Conservation (phyloP, 768 basidiomycete species). For the Podaxis sp. region DNA sequence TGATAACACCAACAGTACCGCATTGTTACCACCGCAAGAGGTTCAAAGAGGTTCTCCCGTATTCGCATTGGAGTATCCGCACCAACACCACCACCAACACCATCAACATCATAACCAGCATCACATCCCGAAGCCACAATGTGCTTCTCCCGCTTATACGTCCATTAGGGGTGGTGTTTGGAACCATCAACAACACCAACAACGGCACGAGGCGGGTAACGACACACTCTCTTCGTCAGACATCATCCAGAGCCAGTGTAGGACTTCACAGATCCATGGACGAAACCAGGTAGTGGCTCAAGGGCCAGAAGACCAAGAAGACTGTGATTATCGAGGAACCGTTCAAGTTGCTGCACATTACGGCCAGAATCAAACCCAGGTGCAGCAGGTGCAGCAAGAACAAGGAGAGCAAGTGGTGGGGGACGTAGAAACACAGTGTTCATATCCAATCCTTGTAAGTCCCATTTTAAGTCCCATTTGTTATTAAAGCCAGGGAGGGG, state of each 20-base stretch:
- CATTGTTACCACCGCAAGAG: conserved; percentile 1
- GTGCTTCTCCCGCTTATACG: neutral
- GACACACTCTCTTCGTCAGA: conserved; percentile 28
- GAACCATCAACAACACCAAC: neutral
- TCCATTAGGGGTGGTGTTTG: neutral
- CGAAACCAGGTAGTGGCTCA: neutral
- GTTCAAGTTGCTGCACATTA: neutral
- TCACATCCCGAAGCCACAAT: neutral
- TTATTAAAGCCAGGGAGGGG: no score
- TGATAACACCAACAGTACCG: neutral
- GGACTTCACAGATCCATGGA: neutral
- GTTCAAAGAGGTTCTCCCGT: neutral
- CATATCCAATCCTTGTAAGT: no score
- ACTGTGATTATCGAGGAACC: neutral
- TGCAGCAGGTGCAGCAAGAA: neutral
- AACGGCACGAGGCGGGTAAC: conserved; percentile 78
- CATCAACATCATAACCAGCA: neutral
- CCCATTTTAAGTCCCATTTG: no score
- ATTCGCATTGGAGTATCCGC: conserved; percentile 2
- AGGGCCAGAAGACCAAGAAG: neutral
- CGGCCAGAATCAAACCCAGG: neutral
- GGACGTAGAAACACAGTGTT: neutral
- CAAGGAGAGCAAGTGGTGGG: neutral
- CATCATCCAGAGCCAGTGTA: no score
- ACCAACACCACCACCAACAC: neutral